A percentile compares a stretch with the other conserved stretches of the same genome.
These are phyloP conservation scores for Trichoderma polysporum DNA, from an alignment of 2,329 filamentous ascomycete species.

Conservation along the genomic window DNA sequence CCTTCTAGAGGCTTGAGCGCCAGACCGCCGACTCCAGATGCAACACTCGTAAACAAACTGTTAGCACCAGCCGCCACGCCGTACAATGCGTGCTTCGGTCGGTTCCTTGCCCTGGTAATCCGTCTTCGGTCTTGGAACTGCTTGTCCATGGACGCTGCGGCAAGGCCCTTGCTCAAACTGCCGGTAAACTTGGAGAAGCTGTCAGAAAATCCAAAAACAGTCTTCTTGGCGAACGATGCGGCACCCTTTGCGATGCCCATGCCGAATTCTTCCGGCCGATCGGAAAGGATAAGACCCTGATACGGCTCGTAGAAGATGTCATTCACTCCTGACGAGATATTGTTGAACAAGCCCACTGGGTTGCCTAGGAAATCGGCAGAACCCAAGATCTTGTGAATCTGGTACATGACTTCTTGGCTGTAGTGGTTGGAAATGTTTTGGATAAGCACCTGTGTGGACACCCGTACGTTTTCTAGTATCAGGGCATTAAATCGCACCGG, in stretches of 20 bases:
- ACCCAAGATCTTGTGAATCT: constrained; percentile 95
- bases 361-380: constrained; percentile 98
- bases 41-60: constrained; percentile 87
- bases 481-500: constrained; percentile 91
- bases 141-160: constrained; percentile 94
- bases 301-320: constrained; percentile 99
- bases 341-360: constrained; percentile 96
- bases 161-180: constrained; percentile 92
- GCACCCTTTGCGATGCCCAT: constrained; percentile 95
- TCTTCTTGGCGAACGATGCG: constrained; percentile 97
- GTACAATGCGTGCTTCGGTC: constrained; percentile 95
- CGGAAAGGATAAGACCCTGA: constrained; percentile 93
- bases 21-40: constrained; percentile 89
- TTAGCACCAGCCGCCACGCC: constrained; percentile 95
- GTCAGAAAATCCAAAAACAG: constrained; percentile 94
- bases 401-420: constrained; percentile 91
- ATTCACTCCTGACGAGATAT: constrained; percentile 92
- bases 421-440: constrained; percentile 92
- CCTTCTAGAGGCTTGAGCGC: constrained; percentile 93
- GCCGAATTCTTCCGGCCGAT: constrained; percentile 91
- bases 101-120: constrained; percentile 88
- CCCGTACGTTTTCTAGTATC: constrained; percentile 90
- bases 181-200: constrained; percentile 98
- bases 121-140: constrained; percentile 96
- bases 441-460: constrained; percentile 79